phyloP scores from a whole-genome alignment of 805 yeast genomes.

The Sugiyamaella valdiviana region DNA sequence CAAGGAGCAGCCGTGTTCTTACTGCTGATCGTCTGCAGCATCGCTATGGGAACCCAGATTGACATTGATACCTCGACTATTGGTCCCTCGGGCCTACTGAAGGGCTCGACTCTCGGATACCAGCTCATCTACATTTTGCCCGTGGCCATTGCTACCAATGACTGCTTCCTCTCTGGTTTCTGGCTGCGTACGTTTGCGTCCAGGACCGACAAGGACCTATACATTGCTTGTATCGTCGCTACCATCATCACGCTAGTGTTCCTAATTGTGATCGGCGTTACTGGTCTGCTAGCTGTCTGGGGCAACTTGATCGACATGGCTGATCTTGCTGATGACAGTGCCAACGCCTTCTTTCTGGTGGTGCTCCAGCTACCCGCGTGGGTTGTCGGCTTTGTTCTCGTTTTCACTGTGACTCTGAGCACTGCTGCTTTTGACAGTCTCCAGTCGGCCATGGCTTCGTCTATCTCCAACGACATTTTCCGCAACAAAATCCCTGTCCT shows the following conservation, averaged over 20 bases:
- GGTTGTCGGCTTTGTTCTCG: constrained; percentile 77
- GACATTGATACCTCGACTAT: constrained; percentile 53
- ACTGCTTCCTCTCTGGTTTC: constrained; percentile 83
- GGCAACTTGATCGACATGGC: constrained; percentile 55
- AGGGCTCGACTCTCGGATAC: constrained; percentile 75
- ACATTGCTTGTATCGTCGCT: constrained; percentile 72
- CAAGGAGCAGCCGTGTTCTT: constrained; percentile 73
- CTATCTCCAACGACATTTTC: constrained; percentile 84
- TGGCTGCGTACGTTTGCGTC: constrained; percentile 95
- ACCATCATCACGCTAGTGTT: constrained; percentile 57
- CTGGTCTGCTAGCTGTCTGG: constrained; percentile 91
- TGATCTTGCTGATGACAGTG: constrained; percentile 42
- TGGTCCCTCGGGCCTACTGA: constrained; percentile 58
- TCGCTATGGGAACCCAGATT: constrained; percentile 72
- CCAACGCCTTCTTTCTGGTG: constrained; percentile 65
- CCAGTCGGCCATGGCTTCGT: constrained; percentile 82
- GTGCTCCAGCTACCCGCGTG: constrained; percentile 71
- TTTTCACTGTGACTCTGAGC: constrained; percentile 65
- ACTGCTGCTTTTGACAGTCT: constrained; percentile 86
- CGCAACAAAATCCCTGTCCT: constrained; percentile 66
- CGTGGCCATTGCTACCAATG: constrained; percentile 85
- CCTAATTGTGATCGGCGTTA: constrained; percentile 66
- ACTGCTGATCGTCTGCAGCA: constrained; percentile 60
- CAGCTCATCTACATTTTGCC: constrained; percentile 77
- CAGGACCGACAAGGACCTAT: constrained; percentile 63